A percentile compares a stretch with the other conserved stretches of the same genome.
These are phyloP conservation scores for Monosporascus sp. DNA, from an alignment of 2,329 filamentous ascomycete genomes.

Conservation along the genomic window DNA sequence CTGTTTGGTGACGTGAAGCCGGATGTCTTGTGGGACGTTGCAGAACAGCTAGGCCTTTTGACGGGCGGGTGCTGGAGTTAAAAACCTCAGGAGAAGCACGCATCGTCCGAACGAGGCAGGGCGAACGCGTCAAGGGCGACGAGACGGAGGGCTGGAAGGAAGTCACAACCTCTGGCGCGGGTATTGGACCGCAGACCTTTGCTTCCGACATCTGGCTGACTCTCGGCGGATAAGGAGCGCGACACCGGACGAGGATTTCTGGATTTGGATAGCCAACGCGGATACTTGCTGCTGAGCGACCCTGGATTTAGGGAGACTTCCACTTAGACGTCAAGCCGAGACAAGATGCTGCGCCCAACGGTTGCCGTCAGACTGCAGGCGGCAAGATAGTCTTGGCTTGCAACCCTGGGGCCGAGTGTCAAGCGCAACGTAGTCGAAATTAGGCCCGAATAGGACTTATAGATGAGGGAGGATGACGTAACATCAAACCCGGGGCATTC, in stretches of 20 bases:
- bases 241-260: neutral
- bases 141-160: neutral
- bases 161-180: neutral
- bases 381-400: neutral
- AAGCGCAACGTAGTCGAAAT: neutral
- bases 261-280: neutral
- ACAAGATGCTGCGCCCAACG: neutral
- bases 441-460: neutral
- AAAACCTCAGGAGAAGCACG: constrained; percentile 8
- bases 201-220: neutral
- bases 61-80: constrained; percentile 13
- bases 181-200: neutral
- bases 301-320: neutral
- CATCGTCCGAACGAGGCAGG: neutral
- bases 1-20: constrained; percentile 20
- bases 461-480: neutral
- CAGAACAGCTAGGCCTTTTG: constrained; percentile 20
- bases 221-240: neutral
- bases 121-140: neutral
- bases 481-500: neutral
- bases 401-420: neutral
- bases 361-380: neutral
- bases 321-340: neutral
- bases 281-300: neutral
- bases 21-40: constrained; percentile 25